A percentile compares a stretch with the other conserved stretches of the same genome.
Conservation (phyloP, 2,329 filamentous ascomycete species). For the Dothistroma septosporum region DNA sequence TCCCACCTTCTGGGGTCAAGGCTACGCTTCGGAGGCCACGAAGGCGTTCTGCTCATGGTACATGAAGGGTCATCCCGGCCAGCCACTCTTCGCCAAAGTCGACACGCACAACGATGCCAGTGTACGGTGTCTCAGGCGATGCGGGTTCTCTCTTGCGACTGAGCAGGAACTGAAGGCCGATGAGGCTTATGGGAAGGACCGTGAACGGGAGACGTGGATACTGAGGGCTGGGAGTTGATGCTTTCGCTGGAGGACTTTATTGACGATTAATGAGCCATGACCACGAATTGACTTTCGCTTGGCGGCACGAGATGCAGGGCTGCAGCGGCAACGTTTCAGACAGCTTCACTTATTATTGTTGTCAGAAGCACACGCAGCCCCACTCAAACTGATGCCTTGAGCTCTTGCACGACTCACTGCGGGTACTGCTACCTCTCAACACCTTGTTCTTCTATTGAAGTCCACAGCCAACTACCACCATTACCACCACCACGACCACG, state of each 20-base stretch:
- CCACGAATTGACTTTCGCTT: neutral
- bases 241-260: neutral
- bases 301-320: neutral
- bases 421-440: too few species aligned
- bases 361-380: neutral
- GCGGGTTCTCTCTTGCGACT: slow-evolving; percentile 15
- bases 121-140: slow-evolving; percentile 14
- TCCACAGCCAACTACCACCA: too few species aligned
- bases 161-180: slow-evolving; percentile 6
- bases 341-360: neutral
- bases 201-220: slow-evolving; percentile 14
- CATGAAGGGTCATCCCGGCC: slow-evolving; percentile 3
- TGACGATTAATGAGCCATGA: neutral
- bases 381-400: too few species aligned
- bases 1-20: slow-evolving; percentile 17
- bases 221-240: slow-evolving; percentile 1
- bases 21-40: slow-evolving; percentile 17
- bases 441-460: too few species aligned
- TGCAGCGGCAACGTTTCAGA: neutral
- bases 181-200: slow-evolving; percentile 10
- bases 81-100: slow-evolving; percentile 20
- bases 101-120: slow-evolving; percentile 16
- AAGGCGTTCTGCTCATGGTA: slow-evolving; percentile 20
- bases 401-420: too few species aligned
- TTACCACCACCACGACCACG: too few species aligned